Base-by-base conservation (phyloP, 75 land plant species). In the Adiantum capillusveneris region DNA sequence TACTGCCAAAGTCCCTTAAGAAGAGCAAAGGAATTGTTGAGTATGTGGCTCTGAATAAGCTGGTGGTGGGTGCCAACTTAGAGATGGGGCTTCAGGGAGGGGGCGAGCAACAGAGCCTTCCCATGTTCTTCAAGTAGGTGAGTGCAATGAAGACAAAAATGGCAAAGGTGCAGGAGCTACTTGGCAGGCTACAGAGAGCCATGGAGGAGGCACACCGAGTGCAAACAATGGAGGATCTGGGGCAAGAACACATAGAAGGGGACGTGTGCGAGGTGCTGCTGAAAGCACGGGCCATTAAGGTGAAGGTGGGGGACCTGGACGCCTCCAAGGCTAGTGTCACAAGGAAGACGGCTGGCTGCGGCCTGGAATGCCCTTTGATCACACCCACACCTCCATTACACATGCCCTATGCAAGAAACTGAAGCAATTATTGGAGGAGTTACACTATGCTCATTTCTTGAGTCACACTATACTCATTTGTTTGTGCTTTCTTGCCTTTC, bases 381-480 rank as follows among this genome's bases (percentile, higher is more conserved):
- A 78, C 16, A 70, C 73, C 41, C 58, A 78, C 17, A 66, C 65
- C 53, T 59, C 74, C 20, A 44, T 74, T 56, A 72, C 68, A 26
- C 59, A 49, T 11, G 71, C 70, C 44, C 67, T 78, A 31, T 31
- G 78, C 28, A 80, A 72, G 69, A 79, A 75, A 66, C 77, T 88
- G 42, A 59, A 72, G 64, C 83, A 85, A n/a, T 44, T 74, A 2
- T 85, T 88, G 94, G 75, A 71, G n/a, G 62, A 66, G 7, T 88
- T 88, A 59, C 76, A 77, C n/a, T n/a, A n/a, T n/a, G n/a, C n/a
- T n/a, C n/a, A n/a, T n/a, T n/a, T n/a, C n/a, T n/a, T n/a, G n/a
- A n/a, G n/a, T n/a, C n/a, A n/a, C n/a, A n/a, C n/a, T n/a, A n/a
- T n/a, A n/a, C n/a, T n/a, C n/a, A n/a, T n/a, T n/a, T n/a, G n/a